A percentile compares a stretch with the other conserved stretches of the same genome.
phyloP scores from a whole-genome alignment of 371 early-diverging fungal species.

The Mortierella sp. region DNA sequence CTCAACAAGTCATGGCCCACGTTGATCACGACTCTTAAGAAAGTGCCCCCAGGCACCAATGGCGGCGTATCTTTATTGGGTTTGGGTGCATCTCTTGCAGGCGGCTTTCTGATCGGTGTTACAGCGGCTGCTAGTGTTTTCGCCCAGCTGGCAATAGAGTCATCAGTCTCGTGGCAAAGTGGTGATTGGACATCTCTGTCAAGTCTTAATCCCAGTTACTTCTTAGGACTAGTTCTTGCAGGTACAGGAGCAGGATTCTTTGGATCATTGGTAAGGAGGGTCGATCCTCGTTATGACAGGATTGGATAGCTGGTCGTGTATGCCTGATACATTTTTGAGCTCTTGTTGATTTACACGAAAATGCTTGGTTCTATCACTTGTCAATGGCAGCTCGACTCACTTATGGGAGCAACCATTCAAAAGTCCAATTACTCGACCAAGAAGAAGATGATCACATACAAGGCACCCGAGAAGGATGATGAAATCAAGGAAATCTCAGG shows the following conservation, averaged over 20 bases:
- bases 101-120: slow-evolving; percentile 80
- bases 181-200: slow-evolving; percentile 24
- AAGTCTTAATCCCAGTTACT: slow-evolving; percentile 25
- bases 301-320: too few relatives aligned
- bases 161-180: slow-evolving; percentile 46
- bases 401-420: slow-evolving; percentile 87
- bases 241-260: slow-evolving; percentile 72
- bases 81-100: slow-evolving; percentile 72
- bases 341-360: background rate
- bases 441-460: slow-evolving; percentile 63
- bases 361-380: background rate
- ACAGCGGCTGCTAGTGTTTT: slow-evolving; percentile 64
- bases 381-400: slow-evolving; percentile 73
- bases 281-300: too few relatives aligned
- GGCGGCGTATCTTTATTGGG: slow-evolving; percentile 82
- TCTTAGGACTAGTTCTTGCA: slow-evolving; percentile 55
- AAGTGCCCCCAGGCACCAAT: slow-evolving; percentile 91
- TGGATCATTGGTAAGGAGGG: slow-evolving; percentile 74
- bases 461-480: slow-evolving; percentile 52
- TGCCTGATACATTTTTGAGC: too few relatives aligned
- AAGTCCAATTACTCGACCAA: slow-evolving; percentile 75
- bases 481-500: slow-evolving; percentile 70
- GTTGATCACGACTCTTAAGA: slow-evolving; percentile 75
- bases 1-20: slow-evolving; percentile 77
- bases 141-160: slow-evolving; percentile 57